A percentile compares a stretch with the other conserved stretches of the same genome.
phyloP scores from a whole-genome alignment of 2,329 filamentous ascomycete genomes.

The Sclerotinia minor region DNA sequence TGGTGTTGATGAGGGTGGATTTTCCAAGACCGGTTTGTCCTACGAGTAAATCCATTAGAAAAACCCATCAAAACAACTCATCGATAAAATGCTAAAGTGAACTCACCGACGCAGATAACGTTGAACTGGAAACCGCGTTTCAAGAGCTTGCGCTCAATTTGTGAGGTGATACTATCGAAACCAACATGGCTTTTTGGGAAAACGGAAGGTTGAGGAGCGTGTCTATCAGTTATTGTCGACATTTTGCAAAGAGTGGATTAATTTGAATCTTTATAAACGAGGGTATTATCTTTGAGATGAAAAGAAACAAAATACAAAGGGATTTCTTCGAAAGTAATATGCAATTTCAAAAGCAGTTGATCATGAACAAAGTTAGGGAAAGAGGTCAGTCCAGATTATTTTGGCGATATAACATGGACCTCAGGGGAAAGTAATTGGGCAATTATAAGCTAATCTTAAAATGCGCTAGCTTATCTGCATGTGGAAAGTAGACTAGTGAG shows the following conservation, averaged over 20 bases:
- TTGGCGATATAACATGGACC: conserved; percentile 24
- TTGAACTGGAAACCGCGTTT: conserved; percentile 99
- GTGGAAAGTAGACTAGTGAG: conserved; percentile 13
- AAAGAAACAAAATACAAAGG: conserved; percentile 19
- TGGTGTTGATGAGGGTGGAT: conserved; percentile 99
- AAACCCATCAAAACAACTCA: conserved; percentile 19
- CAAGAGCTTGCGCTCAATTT: conserved; percentile 99
- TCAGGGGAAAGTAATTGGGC: conserved; percentile 26
- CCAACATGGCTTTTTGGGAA: conserved; percentile 98
- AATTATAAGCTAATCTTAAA: conserved; percentile 21
- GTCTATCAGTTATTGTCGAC: conserved; percentile 41
- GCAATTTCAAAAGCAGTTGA: conserved; percentile 24
- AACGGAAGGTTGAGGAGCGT: conserved; percentile 45
- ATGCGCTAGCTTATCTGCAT: conserved; percentile 19
- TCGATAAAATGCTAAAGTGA: not conserved
- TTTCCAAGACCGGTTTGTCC: conserved; percentile 98
- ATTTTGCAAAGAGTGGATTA: conserved; percentile 32
- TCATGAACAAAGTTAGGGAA: conserved; percentile 29
- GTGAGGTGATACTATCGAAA: conserved; percentile 99
- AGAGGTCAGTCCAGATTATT: conserved; percentile 24
- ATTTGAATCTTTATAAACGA: conserved; percentile 23
- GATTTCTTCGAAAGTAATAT: conserved; percentile 19
- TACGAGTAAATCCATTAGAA: conserved; percentile 45
- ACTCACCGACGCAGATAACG: conserved; percentile 97
- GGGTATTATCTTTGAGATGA: conserved; percentile 8